phyloP scores from a whole-genome alignment of 306 rosid genomes.

The Lathyrus oleraceus region DNA sequence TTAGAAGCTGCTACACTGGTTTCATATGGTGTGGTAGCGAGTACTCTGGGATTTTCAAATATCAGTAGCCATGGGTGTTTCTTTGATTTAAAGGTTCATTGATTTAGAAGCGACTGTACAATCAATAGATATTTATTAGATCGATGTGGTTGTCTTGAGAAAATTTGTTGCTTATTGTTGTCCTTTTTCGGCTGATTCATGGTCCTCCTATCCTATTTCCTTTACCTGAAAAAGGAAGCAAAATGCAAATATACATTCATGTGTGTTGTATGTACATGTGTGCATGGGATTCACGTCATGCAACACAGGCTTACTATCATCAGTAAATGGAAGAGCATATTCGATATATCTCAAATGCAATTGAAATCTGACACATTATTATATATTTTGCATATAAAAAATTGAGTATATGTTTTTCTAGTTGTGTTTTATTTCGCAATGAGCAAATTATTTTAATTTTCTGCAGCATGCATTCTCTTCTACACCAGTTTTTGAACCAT shows the following conservation, averaged over 20 bases:
- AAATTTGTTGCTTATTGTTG: background rate
- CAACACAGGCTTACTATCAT: background rate
- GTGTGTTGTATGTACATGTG: background rate
- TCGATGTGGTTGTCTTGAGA: background rate
- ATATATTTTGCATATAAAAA: constrained; percentile 33
- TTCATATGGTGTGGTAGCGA: constrained; percentile 10
- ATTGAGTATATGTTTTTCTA: constrained; percentile 20
- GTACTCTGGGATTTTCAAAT: background rate
- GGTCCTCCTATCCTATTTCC: constrained; percentile 20
- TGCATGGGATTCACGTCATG: constrained; percentile 12
- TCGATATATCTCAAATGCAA: constrained; percentile 24
- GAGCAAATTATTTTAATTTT: constrained; percentile 30
- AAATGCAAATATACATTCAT: constrained; percentile 6
- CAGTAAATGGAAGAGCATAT: constrained; percentile 18
- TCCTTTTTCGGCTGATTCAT: background rate
- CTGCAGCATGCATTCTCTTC: constrained; percentile 85
- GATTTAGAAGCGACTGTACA: background rate
- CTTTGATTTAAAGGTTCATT: background rate
- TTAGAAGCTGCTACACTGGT: constrained; percentile 7
- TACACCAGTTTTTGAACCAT: constrained; percentile 78
- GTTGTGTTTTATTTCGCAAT: constrained; percentile 1
- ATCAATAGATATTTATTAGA: constrained; percentile 1
- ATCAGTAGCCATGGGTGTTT: background rate
- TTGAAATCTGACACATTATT: constrained; percentile 23
- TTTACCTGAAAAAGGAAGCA: constrained; percentile 7